A percentile compares a stretch with the other conserved stretches of the same genome.
phyloP scores from a whole-genome alignment of 139 green algal genomes.

The Chlamydomonas incerta region DNA sequence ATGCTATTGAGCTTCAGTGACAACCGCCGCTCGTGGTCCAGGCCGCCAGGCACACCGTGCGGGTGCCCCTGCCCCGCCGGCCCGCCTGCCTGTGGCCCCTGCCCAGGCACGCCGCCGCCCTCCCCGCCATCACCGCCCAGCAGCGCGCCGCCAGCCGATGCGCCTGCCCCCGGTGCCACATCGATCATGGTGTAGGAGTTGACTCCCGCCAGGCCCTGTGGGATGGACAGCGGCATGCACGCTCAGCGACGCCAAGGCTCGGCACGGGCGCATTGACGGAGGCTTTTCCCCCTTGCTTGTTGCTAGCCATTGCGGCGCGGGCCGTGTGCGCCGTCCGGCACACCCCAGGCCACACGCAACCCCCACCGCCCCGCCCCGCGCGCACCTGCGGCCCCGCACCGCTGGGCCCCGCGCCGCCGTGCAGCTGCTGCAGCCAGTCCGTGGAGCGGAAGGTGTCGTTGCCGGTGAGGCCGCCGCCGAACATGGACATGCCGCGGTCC shows the following conservation, averaged over 20 bases:
- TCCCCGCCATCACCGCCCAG: neutral
- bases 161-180: neutral
- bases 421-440: constrained; percentile 31
- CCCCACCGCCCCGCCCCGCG: too few relatives aligned
- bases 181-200: constrained; percentile 40
- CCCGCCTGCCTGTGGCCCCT: too few relatives aligned
- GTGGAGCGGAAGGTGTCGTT: constrained; percentile 33
- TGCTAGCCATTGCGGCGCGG: too few relatives aligned
- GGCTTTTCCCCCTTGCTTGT: too few relatives aligned
- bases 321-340: too few relatives aligned
- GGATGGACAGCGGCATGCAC: too few relatives aligned
- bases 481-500: constrained; percentile 28
- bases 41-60: too few relatives aligned
- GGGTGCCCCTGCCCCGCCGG: too few relatives aligned
- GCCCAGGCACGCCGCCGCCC: neutral
- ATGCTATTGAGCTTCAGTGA: constrained; percentile 38
- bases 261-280: too few relatives aligned
- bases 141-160: neutral
- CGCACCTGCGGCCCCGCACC: neutral
- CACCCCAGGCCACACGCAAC: too few relatives aligned
- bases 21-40: constrained; percentile 11
- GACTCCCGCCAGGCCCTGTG: neutral
- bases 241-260: too few relatives aligned
- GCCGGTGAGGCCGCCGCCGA: neutral
- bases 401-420: neutral